Evolutionary conservation across 495 filamentous ascomycete species (phyloP), one percentile per base, ranked within the genome.

Genomic region (Penicillium bovifimosum): DNA sequence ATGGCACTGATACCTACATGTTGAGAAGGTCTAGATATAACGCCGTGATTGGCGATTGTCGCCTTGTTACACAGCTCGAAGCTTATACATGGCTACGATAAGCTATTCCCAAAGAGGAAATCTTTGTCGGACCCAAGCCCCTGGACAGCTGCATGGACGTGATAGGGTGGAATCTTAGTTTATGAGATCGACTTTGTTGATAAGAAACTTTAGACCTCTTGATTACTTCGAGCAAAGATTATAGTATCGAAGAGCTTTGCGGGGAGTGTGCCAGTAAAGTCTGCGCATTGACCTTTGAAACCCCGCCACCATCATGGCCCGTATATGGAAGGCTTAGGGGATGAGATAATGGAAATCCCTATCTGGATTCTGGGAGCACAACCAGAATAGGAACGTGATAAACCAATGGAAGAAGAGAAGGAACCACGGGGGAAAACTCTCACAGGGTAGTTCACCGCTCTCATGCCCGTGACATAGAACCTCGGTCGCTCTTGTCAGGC

Each of bases 41-140:
- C 7, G 38, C 36, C 16, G 31, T 51, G 47, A 47, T 52, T 59
- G 52, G 53, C 38, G n/a, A 39, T 10, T n/a, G 2, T 27, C 34
- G 11, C 51, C 35, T 39, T 34, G 43, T 47, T 26, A 5, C 9
- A 2, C 32, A 14, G 6, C n/a, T 20, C 20, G 31, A 34, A 38
- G 32, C 29, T 27, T 28, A 46, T 40, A 54, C 46, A 58, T 61
- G 50, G 52, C 45, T 18, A 20, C 10, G 28, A 40, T 33, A 46
- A 29, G 35, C 63, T 61, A 65, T 26, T 18, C 63, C 55, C 42
- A 24, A 65, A 63, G 50, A 46, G 63, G 63, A 61, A 63, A 56
- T 56, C 41, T 63, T 65, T 63, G 63, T 65, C 63, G 63, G 63
- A 61, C 60, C 63, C 63, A 63, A 56, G 11, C 36, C 36, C 24